phyloP scores from a whole-genome alignment of 2,329 filamentous ascomycete genomes.

The Fusarium armeniacum region DNA sequence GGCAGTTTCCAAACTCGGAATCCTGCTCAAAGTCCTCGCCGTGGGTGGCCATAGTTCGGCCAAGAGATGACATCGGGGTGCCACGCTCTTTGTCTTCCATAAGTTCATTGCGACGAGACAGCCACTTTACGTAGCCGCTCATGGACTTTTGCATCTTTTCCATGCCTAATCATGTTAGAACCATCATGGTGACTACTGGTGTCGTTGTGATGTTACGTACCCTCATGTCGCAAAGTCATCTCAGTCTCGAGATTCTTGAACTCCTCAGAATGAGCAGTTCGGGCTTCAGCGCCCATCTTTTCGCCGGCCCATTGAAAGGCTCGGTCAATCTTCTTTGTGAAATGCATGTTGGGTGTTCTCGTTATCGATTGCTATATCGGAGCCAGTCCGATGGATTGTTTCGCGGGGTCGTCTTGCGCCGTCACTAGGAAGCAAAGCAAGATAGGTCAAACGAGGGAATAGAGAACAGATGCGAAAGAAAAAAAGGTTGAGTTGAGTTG shows the following conservation, averaged over 20 bases:
- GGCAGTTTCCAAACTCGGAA: constrained; percentile 90
- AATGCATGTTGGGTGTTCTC: constrained; percentile 60
- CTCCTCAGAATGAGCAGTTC: constrained; percentile 88
- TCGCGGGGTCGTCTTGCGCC: constrained; percentile 33
- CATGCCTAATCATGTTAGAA: constrained; percentile 73
- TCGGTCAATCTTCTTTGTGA: constrained; percentile 90
- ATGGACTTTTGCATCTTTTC: constrained; percentile 90
- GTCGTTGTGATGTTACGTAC: constrained; percentile 62
- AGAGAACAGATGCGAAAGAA: constrained; percentile 11
- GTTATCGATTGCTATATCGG: constrained; percentile 35
- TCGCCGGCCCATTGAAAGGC: constrained; percentile 99
- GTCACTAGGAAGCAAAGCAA: constrained; percentile 26
- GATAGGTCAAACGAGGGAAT: constrained; percentile 22
- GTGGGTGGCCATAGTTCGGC: constrained; percentile 87
- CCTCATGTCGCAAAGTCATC: constrained; percentile 90
- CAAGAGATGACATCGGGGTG: constrained; percentile 82
- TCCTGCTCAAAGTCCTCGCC: constrained; percentile 93
- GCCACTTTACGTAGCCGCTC: constrained; percentile 87
- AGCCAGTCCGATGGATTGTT: constrained; percentile 45
- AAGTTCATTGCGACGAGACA: constrained; percentile 85
- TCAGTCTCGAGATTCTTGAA: constrained; percentile 92
- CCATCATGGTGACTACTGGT: background rate
- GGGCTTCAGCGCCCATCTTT: constrained; percentile 92
- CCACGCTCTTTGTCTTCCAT: constrained; percentile 88
- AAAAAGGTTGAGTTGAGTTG: background rate